Evolutionary conservation across 805 yeast genomes (phyloP), one percentile per base, ranked within the genome.

Genomic region (Kodamaea leandrae): DNA sequence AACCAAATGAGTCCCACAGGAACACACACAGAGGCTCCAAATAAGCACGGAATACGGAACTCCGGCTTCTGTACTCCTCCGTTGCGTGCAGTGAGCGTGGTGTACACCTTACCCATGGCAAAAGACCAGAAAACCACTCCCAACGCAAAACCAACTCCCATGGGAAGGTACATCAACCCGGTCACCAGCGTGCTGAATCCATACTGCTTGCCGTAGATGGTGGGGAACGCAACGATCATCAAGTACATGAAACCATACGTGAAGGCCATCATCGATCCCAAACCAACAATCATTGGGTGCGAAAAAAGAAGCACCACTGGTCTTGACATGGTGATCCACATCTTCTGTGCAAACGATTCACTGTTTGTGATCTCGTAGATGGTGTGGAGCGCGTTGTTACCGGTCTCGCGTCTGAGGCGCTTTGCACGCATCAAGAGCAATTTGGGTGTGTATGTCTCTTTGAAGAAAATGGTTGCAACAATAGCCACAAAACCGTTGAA

Each of bases 1-100:
- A 78, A 81, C 78, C 86, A 78, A 45, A 83, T 63, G 30, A 82
- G 61, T 0, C 87, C 88, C 10, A 70, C 65, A 0, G 87, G 81
- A 47, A 78, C 69, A 13, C 72, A 52, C 25, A 81, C 47, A 1
- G 83, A 79, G 14, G 75, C 64, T 12, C 66, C 57, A 46, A 77
- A 64, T 29, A 81, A 55, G 39, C 73, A 61, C 10, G 82, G 82
- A 21, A 82, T 54, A 36, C 85, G 62, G 54, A 57, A 80, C 53
- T 82, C 88, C 1, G 87, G 87, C 46, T 76, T 75, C 8, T 77
- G 51, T 9, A 76, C 75, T 6, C 85, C 85, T 14, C 64, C 63
- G 48, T 79, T 78, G 33, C 53, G 58, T 6, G 45, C 62, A 2
- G 63, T 63, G 37, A 76, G 51, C 19, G 49, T 49, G 14, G 54